Evolutionary conservation across 805 yeast species (phyloP).

Genomic region (Suhomyces tanzawaensis): DNA sequence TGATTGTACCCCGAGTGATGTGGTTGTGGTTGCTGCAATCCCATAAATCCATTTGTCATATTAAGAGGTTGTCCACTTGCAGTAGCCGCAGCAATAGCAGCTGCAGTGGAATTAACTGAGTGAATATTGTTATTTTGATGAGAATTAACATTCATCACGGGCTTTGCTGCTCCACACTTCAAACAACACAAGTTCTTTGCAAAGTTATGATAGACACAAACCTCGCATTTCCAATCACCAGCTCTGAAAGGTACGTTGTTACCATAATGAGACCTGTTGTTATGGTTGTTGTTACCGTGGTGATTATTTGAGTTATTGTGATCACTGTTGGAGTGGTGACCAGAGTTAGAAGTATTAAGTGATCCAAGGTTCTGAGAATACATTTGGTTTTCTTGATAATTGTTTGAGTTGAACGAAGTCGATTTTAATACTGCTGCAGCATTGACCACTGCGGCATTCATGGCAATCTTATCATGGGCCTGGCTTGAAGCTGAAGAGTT

Average conservation of each 20-base stretch:
- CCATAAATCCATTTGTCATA: conserved; percentile 28
- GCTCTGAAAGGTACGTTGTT: conserved; percentile 88
- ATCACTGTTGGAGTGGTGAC: not conserved
- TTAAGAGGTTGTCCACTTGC: conserved; percentile 47
- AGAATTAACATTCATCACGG: conserved; percentile 27
- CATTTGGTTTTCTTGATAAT: not conserved
- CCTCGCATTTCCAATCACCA: conserved; percentile 94
- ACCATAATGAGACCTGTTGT: conserved; percentile 22
- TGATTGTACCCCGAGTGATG: conserved; percentile 17
- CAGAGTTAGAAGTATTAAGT: not conserved
- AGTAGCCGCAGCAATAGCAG: conserved; percentile 48
- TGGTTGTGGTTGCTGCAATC: conserved; percentile 36
- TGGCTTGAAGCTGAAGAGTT: conserved; percentile 1
- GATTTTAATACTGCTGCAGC: conserved; percentile 10
- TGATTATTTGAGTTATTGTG: conserved; percentile 12
- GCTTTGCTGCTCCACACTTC: conserved; percentile 79
- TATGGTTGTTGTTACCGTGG: conserved; percentile 16
- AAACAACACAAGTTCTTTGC: conserved; percentile 86
- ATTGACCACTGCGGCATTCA: conserved; percentile 13
- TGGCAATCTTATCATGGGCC: conserved; percentile 14
- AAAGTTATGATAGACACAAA: conserved; percentile 85
- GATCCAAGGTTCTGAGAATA: not conserved
- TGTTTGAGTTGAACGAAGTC: not conserved
- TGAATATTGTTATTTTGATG: conserved; percentile 20
- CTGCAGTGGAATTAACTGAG: conserved; percentile 42